Evolutionary conservation across 1,139 yeast species (phyloP).

Genomic region (Yamadazyma membranifaciens): DNA sequence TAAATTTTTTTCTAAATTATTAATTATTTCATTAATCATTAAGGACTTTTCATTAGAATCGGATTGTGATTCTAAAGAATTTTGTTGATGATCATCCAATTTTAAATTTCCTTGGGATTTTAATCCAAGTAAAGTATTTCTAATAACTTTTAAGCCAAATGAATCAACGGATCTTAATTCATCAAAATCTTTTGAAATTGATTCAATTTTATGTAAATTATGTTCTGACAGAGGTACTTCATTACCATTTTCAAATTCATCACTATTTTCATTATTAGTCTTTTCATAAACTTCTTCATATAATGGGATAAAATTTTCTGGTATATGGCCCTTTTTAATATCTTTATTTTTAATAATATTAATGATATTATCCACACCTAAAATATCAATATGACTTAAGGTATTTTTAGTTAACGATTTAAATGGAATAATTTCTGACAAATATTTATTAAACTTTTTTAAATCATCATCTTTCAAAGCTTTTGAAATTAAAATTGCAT

Average conservation of each 20-base stretch:
- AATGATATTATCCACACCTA: conserved; percentile 64
- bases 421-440: conserved; percentile 23
- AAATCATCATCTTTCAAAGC: conserved; percentile 20
- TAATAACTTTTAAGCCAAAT: conserved; percentile 74
- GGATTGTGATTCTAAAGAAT: not conserved
- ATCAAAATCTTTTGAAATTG: conserved; percentile 51
- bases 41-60: conserved; percentile 4
- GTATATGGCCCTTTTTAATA: conserved; percentile 31
- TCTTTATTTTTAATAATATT: conserved; percentile 26
- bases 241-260: conserved; percentile 2
- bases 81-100: not conserved
- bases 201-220: conserved; percentile 24
- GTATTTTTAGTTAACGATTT: conserved; percentile 21
- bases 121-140: conserved; percentile 75
- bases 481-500: conserved; percentile 38
- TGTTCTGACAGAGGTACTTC: not conserved
- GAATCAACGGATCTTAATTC: conserved; percentile 71
- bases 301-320: conserved; percentile 31
- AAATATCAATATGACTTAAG: conserved; percentile 64
- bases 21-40: conserved; percentile 32
- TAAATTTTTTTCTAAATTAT: conserved; percentile 32
- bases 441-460: conserved; percentile 7
- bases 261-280: conserved; percentile 1
- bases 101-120: conserved; percentile 24
- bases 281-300: conserved; percentile 14